Conservation (phyloP, 805 yeast species). For the Teunomyces tritomae region DNA sequence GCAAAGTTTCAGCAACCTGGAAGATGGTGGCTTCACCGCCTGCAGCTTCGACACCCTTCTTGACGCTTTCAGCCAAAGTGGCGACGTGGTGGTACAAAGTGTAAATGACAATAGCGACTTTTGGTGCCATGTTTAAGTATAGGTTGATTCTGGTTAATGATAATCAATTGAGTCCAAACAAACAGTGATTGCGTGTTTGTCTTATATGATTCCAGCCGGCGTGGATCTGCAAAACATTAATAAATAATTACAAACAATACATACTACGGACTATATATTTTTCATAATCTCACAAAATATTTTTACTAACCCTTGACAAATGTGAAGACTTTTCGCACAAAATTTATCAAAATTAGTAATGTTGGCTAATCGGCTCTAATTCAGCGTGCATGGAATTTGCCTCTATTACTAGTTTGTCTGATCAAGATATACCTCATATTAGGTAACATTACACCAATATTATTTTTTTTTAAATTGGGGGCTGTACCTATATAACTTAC, state of each 20-base stretch:
- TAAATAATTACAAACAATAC: neutral
- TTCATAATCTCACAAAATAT: neutral
- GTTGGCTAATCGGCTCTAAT: neutral
- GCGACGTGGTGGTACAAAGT: slow-evolving; percentile 78
- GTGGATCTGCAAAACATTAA: neutral
- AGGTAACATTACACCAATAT: neutral
- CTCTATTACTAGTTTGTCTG: neutral
- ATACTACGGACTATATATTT: neutral
- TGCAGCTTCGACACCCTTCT: slow-evolving; percentile 66
- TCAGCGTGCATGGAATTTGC: neutral
- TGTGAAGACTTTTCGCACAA: neutral
- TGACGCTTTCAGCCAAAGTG: slow-evolving; percentile 61
- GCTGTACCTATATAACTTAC: neutral
- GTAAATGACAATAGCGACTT: slow-evolving; percentile 50
- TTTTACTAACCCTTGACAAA: slow-evolving; percentile 3
- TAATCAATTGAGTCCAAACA: neutral
- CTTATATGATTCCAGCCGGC: neutral
- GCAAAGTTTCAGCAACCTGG: slow-evolving; percentile 74
- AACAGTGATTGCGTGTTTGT: neutral
- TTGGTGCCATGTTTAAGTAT: slow-evolving; percentile 23
- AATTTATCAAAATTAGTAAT: neutral
- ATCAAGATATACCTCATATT: neutral
- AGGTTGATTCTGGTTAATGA: no score
- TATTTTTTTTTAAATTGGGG: neutral
- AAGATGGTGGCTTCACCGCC: slow-evolving; percentile 68